Evolutionary conservation across 148 eudicot species (phyloP).

Genomic region (Chenopodium quinoa): DNA sequence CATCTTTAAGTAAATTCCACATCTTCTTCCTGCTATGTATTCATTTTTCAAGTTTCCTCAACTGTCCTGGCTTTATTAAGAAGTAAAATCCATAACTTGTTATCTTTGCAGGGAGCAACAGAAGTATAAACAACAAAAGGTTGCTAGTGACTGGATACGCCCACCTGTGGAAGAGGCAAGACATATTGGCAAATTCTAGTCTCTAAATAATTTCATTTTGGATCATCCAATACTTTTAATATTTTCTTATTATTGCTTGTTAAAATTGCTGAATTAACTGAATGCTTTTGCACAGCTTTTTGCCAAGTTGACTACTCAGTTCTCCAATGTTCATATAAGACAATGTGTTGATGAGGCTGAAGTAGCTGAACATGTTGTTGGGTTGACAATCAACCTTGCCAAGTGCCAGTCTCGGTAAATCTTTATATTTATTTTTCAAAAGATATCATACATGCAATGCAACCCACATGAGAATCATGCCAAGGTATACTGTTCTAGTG

Average conservation of each 20-base stretch:
- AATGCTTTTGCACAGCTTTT: constrained; percentile 43
- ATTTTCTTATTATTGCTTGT: not conserved
- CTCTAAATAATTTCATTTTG: not conserved
- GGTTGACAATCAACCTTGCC: constrained; percentile 83
- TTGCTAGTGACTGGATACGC: constrained; percentile 57
- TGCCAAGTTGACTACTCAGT: constrained; percentile 65
- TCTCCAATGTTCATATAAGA: constrained; percentile 69
- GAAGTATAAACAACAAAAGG: constrained; percentile 58
- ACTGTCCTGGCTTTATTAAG: not conserved
- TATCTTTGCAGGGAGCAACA: constrained; percentile 64
- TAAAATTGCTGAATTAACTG: not conserved
- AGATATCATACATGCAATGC: not conserved
- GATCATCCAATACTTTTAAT: not conserved
- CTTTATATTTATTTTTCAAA: constrained; percentile 3
- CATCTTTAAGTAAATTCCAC: not conserved
- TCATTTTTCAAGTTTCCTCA: not conserved
- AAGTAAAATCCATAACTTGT: not conserved
- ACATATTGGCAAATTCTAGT: not conserved
- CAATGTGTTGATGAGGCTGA: constrained; percentile 88
- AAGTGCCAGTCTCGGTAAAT: constrained; percentile 80
- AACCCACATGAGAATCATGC: not conserved
- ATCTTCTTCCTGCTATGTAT: too few species aligned
- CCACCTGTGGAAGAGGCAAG: constrained; percentile 91
- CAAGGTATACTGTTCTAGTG: not conserved
- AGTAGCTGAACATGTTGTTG: constrained; percentile 89